Evolutionary conservation across 169 alveolate genomes (phyloP).

Genomic region (Plasmodium inui): DNA sequence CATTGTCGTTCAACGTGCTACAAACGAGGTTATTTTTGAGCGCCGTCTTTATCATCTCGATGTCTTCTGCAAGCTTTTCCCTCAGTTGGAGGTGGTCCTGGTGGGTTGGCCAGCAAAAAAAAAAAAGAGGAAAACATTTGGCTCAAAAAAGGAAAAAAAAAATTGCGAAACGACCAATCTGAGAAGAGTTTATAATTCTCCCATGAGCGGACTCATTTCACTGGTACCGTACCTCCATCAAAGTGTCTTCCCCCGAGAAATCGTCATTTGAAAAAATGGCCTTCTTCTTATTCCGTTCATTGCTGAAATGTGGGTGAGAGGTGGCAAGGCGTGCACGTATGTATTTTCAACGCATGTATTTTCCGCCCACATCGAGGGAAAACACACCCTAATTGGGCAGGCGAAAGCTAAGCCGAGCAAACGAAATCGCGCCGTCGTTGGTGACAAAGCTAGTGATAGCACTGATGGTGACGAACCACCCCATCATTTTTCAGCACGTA

Average conservation of each 20-base stretch:
- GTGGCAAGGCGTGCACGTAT: neutral
- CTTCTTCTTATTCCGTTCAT: conserved; percentile 67
- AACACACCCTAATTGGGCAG: neutral
- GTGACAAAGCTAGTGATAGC: neutral
- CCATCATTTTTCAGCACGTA: neutral
- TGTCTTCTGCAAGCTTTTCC: conserved; percentile 86
- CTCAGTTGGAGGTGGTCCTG: conserved; percentile 73
- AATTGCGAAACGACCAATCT: neutral
- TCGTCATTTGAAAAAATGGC: conserved; percentile 73
- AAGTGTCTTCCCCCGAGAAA: conserved; percentile 68
- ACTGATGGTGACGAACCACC: neutral
- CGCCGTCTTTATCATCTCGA: conserved; percentile 85
- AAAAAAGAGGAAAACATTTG: neutral
- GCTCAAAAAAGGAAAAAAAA: neutral
- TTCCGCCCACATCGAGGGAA: neutral
- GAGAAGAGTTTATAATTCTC: neutral
- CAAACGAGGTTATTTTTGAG: conserved; percentile 89
- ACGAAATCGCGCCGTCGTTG: neutral
- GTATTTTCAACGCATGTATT: neutral
- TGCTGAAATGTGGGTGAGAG: neutral
- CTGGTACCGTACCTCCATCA: conserved; percentile 68
- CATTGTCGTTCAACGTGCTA: conserved; percentile 89
- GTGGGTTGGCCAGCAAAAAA: neutral
- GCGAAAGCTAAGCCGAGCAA: neutral
- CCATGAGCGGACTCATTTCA: neutral